Evolutionary conservation across 2,329 filamentous ascomycete species (phyloP).

Genomic region (Whalleya microplaca): DNA sequence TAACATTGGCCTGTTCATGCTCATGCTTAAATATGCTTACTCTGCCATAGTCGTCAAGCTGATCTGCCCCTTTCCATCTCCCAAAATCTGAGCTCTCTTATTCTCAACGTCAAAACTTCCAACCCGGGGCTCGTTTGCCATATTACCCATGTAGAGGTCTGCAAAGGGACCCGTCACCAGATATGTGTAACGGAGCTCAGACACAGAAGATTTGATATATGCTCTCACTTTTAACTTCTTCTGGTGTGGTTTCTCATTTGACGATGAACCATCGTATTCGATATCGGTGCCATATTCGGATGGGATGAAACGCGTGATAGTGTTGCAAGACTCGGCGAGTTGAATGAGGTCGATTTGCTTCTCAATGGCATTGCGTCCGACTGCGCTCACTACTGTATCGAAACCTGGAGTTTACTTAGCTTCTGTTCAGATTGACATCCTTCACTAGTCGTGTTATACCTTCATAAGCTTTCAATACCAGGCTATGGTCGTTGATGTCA

Average conservation of each 20-base stretch:
- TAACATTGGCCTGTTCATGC: neutral
- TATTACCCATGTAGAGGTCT: conserved; percentile 54
- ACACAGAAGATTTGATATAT: conserved; percentile 50
- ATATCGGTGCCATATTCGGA: conserved; percentile 63
- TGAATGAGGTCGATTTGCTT: conserved; percentile 58
- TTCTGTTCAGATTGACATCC: neutral
- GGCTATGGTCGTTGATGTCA: conserved; percentile 52
- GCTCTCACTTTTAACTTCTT: conserved; percentile 64
- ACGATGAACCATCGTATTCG: conserved; percentile 56
- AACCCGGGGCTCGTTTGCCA: conserved; percentile 42
- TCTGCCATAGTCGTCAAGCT: conserved; percentile 74
- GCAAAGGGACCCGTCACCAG: conserved; percentile 66
- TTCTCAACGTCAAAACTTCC: conserved; percentile 63
- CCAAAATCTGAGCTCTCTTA: conserved; percentile 64
- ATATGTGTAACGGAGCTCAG: conserved; percentile 58
- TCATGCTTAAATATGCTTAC: conserved; percentile 56
- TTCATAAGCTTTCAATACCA: conserved; percentile 57
- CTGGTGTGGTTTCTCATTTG: conserved; percentile 63
- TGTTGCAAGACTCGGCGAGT: conserved; percentile 52
- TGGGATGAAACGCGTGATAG: conserved; percentile 61
- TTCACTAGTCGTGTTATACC: conserved; percentile 33
- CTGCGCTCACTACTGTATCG: conserved; percentile 62
- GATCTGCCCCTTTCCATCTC: conserved; percentile 62
- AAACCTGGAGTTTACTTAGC: neutral
- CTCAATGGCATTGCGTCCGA: conserved; percentile 59